phyloP scores from a whole-genome alignment of 345 rosid genomes.

The Chamaenerion angustifolium region DNA sequence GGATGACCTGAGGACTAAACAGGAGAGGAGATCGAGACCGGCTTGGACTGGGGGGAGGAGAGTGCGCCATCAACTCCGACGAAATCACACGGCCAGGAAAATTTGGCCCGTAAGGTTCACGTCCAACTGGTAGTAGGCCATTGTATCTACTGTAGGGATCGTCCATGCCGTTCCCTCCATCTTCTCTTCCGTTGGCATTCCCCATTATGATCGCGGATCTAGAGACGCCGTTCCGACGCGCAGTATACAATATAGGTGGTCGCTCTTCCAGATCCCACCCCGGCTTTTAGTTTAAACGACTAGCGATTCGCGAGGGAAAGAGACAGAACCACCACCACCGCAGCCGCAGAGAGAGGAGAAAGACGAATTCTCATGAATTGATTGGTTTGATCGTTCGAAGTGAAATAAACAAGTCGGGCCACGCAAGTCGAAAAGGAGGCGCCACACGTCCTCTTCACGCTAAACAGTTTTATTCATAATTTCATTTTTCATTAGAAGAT shows the following conservation, averaged over 20 bases:
- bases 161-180: slow-evolving; percentile 2
- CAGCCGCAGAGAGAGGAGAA: no score
- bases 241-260: no score
- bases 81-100: slow-evolving; percentile 22
- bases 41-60: slow-evolving; percentile 48
- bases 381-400: no score
- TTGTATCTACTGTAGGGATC: slow-evolving; percentile 26
- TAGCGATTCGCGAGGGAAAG: slow-evolving; percentile 1
- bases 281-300: neutral
- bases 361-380: neutral
- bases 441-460: no score
- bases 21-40: slow-evolving; percentile 52
- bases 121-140: slow-evolving; percentile 8
- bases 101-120: slow-evolving; percentile 15
- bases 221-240: no score
- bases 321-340: neutral
- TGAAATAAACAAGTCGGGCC: no score
- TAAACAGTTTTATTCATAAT: no score
- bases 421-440: no score
- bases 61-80: slow-evolving; percentile 29
- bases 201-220: slow-evolving; percentile 42
- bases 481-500: no score
- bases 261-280: neutral
- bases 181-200: slow-evolving; percentile 65
- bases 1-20: slow-evolving; percentile 62